These are phyloP conservation scores for Phytophthora sansomeana DNA, from an alignment of 352 stramenopile species.

Conservation along the genomic window DNA sequence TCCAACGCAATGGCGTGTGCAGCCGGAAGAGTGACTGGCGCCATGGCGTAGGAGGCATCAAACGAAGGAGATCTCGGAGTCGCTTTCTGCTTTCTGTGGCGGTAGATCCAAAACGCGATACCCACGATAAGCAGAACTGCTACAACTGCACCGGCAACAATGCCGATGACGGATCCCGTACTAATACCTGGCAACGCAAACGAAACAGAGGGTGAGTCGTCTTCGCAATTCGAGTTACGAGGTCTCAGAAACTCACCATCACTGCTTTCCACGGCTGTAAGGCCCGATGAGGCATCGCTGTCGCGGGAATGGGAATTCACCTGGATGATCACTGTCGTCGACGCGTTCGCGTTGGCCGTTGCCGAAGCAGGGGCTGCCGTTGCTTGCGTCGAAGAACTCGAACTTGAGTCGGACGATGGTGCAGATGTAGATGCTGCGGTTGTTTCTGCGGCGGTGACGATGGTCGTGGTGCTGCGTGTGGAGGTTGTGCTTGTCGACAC, in stretches of 20 bases:
- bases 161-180: conserved; percentile 30
- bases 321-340: conserved; percentile 31
- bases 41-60: conserved; percentile 27
- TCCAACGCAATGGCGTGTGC: conserved; percentile 24
- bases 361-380: conserved; percentile 18
- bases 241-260: conserved; percentile 9
- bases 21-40: conserved; percentile 17
- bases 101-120: conserved; percentile 32
- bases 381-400: conserved; percentile 8
- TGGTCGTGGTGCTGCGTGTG: conserved; percentile 6
- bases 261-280: conserved; percentile 10
- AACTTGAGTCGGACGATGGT: conserved; percentile 20
- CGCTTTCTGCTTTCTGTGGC: conserved; percentile 28
- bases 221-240: background rate
- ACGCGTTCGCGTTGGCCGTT: conserved; percentile 29
- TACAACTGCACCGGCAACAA: conserved; percentile 22
- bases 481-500: conserved; percentile 10
- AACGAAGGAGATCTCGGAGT: conserved; percentile 23
- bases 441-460: conserved; percentile 11
- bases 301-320: conserved; percentile 20
- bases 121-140: conserved; percentile 31
- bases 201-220: background rate
- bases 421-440: conserved; percentile 18
- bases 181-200: conserved; percentile 21
- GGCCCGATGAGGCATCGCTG: conserved; percentile 21